A percentile compares a stretch with the other conserved stretches of the same genome.
Evolutionary conservation across 805 yeast species (phyloP).

Genomic region (Pachysolen tannophilus): DNA sequence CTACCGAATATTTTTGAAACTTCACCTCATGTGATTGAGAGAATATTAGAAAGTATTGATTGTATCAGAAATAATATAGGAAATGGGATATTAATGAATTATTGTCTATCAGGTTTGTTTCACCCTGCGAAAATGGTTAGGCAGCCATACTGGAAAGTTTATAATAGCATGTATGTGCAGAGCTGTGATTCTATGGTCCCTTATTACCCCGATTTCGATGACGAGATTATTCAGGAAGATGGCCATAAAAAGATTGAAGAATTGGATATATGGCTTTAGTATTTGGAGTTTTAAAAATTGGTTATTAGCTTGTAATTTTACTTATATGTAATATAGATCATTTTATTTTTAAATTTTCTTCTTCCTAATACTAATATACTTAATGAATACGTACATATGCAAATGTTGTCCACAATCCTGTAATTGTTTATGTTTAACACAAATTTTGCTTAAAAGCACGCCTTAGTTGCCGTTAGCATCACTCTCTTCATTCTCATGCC

Average conservation of each 20-base stretch:
- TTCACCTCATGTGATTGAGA: constrained; percentile 86
- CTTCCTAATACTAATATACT: neutral
- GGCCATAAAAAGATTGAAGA: constrained; percentile 26
- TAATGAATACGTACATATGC: too few relatives aligned
- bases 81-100: constrained; percentile 62
- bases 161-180: constrained; percentile 69
- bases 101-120: constrained; percentile 81
- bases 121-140: constrained; percentile 92
- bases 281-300: too few relatives aligned
- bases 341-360: neutral
- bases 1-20: constrained; percentile 90
- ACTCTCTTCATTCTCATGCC: constrained; percentile 14
- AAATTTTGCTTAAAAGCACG: neutral
- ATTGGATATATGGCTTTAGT: constrained; percentile 32
- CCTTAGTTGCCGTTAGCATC: neutral
- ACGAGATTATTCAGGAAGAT: constrained; percentile 18
- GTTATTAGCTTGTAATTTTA: too few relatives aligned
- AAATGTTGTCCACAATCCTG: too few relatives aligned
- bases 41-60: constrained; percentile 76
- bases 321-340: neutral
- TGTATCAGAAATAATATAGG: constrained; percentile 70
- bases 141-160: constrained; percentile 76
- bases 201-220: constrained; percentile 58
- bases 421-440: neutral
- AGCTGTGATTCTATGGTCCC: constrained; percentile 74